These are phyloP conservation scores for Ceratobasidium sp. DNA, from an alignment of 1,284 basidiomycete genomes.

Conservation along the genomic window DNA sequence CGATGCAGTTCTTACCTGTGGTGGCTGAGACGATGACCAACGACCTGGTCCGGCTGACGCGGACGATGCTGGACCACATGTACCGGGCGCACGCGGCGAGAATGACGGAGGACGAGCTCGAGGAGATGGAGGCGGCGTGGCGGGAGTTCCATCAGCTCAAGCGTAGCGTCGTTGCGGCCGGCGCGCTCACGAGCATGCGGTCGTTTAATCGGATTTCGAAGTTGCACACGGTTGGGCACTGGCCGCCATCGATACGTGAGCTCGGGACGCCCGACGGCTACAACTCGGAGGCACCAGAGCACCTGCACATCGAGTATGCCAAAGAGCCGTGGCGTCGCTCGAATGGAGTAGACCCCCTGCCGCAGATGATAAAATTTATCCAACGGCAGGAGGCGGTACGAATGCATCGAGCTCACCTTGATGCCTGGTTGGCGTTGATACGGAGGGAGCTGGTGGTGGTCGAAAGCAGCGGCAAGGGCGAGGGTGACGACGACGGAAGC, in stretches of 20 bases:
- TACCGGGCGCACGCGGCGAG: slow-evolving; percentile 4
- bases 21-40: not conserved
- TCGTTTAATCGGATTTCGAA: slow-evolving; percentile 32
- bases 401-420: slow-evolving; percentile 13
- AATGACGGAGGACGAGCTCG: slow-evolving; percentile 49
- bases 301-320: slow-evolving; percentile 46
- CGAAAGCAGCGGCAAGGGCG: not conserved
- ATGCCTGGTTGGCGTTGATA: not conserved
- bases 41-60: slow-evolving; percentile 3
- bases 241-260: slow-evolving; percentile 23
- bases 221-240: slow-evolving; percentile 43
- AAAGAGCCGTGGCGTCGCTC: slow-evolving; percentile 46
- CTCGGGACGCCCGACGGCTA: slow-evolving; percentile 45
- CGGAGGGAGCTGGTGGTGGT: not conserved
- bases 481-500: not conserved
- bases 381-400: slow-evolving; percentile 35
- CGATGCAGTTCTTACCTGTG: slow-evolving; percentile 14
- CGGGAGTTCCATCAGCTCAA: slow-evolving; percentile 55
- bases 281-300: slow-evolving; percentile 45
- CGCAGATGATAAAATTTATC: slow-evolving; percentile 47
- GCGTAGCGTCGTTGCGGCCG: slow-evolving; percentile 52
- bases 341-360: slow-evolving; percentile 19
- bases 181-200: slow-evolving; percentile 45
- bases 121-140: slow-evolving; percentile 51
- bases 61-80: slow-evolving; percentile 21